phyloP scores from a whole-genome alignment of 192 early-diverging fungal genomes.

The Coemansia furcata region DNA sequence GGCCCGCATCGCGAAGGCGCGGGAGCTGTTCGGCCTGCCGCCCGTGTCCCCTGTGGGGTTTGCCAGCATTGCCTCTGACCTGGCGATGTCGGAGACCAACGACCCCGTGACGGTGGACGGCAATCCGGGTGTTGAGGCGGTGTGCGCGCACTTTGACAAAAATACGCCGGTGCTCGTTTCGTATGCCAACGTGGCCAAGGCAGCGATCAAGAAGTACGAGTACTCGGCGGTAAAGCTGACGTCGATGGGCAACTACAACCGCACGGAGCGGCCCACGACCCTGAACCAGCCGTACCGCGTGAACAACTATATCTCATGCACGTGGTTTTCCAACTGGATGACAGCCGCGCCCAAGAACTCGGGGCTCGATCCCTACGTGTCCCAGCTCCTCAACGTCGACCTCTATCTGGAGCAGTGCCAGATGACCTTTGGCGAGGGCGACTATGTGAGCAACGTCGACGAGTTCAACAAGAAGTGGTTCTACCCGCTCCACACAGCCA shows the following conservation, averaged over 20 bases:
- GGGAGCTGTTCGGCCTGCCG: constrained; percentile 14
- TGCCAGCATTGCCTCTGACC: constrained; percentile 7
- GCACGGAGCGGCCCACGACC: constrained; percentile 1
- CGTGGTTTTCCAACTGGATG: constrained; percentile 62
- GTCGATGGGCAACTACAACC: constrained; percentile 17
- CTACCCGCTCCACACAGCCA: constrained; percentile 7
- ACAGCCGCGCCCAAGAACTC: constrained; percentile 25
- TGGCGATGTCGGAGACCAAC: not conserved
- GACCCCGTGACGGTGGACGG: not conserved
- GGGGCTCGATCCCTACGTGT: constrained; percentile 25
- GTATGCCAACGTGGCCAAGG: constrained; percentile 10
- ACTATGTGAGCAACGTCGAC: constrained; percentile 10
- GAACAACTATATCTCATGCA: constrained; percentile 61
- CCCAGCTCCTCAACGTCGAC: constrained; percentile 18
- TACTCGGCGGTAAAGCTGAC: not conserved
- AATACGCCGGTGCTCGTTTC: not conserved
- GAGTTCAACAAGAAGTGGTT: constrained; percentile 30
- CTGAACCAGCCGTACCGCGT: constrained; percentile 30
- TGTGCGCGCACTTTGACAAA: constrained; percentile 8
- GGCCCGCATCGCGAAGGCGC: not conserved
- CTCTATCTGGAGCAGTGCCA: constrained; percentile 27
- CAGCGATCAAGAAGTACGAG: not conserved
- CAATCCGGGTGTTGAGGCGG: not conserved
- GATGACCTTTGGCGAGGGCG: constrained; percentile 31
- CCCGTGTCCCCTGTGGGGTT: constrained; percentile 1